Evolutionary conservation across 2,329 filamentous ascomycete genomes (phyloP).

Genomic region (Botryotinia calthae): DNA sequence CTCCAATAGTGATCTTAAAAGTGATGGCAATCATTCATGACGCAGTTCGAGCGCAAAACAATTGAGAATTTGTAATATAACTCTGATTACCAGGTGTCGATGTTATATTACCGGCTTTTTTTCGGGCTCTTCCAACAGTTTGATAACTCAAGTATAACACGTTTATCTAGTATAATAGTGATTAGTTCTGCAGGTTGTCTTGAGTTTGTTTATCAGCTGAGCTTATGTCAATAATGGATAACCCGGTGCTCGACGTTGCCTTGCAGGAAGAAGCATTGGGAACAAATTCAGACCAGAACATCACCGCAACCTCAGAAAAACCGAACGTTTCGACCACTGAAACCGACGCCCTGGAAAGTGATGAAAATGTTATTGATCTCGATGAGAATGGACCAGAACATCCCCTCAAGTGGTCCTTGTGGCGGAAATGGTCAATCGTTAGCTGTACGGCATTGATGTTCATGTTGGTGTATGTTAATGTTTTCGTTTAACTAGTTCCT

Average conservation of each 20-base stretch:
- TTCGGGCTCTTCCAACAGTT: neutral
- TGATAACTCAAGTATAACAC: neutral
- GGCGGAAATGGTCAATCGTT: conserved; percentile 11
- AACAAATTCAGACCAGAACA: neutral
- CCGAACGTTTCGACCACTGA: neutral
- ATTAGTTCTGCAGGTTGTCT: neutral
- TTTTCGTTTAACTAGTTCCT: neutral
- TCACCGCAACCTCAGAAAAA: neutral
- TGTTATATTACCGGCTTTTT: neutral
- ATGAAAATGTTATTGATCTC: conserved; percentile 5
- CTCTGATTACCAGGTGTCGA: neutral
- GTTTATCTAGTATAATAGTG: neutral
- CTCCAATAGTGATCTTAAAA: neutral
- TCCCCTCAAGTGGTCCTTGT: conserved; percentile 1
- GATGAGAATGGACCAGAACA: conserved; percentile 6
- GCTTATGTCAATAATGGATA: neutral
- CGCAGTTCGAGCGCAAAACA: neutral
- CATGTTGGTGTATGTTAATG: conserved; percentile 2
- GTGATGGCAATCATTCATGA: neutral
- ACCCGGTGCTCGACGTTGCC: neutral
- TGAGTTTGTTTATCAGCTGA: fast-evolving
- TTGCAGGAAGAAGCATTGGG: neutral
- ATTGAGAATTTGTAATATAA: neutral
- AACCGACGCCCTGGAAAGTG: neutral
- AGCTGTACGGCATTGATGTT: conserved; percentile 3